phyloP scores from a whole-genome alignment of 495 filamentous ascomycete genomes.

The Penicillium flavigenum region DNA sequence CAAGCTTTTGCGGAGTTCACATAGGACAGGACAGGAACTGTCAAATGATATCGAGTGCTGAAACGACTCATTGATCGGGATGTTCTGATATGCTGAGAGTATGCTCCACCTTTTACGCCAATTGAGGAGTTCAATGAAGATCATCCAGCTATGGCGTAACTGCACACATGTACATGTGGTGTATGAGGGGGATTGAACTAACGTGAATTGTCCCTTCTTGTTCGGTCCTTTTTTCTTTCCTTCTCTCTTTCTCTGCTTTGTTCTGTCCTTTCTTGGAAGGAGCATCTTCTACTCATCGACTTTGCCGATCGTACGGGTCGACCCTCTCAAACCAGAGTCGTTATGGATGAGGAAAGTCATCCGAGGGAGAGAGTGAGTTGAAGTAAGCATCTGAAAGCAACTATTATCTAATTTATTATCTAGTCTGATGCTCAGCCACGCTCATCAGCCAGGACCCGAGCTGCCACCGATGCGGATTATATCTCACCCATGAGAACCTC shows the following conservation, averaged over 20 bases:
- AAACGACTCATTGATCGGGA: background rate
- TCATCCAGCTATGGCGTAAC: conserved; percentile 8
- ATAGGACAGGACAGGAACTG: conserved; percentile 22
- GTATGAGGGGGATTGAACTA: background rate
- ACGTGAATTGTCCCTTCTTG: background rate
- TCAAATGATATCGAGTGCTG: background rate
- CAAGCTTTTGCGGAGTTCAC: conserved; percentile 3
- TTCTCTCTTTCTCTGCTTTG: background rate
- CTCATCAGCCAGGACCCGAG: conserved; percentile 9
- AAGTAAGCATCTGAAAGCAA: background rate
- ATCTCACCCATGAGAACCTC: conserved; percentile 20
- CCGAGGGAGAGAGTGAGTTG: conserved; percentile 6
- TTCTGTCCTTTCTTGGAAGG: background rate
- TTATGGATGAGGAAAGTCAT: background rate
- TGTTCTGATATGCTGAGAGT: conserved; percentile 1
- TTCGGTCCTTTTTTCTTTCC: background rate
- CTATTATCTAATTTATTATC: background rate
- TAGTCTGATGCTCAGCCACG: conserved; percentile 2
- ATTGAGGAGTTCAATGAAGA: conserved; percentile 4
- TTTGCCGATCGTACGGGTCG: background rate
- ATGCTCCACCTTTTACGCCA: background rate
- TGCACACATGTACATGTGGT: background rate
- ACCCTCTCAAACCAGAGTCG: background rate
- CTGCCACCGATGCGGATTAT: conserved; percentile 11
- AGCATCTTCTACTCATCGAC: background rate